Conservation (phyloP, 768 basidiomycete species). For the Asterophora parasitica region DNA sequence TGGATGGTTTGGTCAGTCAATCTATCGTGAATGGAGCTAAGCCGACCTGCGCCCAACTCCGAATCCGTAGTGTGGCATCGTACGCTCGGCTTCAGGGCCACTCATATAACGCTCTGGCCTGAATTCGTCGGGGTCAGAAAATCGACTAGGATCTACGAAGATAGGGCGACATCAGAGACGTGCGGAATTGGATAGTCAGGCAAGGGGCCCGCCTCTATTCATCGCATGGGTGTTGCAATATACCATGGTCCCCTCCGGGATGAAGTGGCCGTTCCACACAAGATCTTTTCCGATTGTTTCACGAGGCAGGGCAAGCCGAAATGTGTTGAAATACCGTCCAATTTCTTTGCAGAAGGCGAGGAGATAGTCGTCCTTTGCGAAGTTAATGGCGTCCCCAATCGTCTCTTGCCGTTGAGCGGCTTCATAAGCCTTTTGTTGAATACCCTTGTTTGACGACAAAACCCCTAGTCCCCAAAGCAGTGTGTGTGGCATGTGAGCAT, state of each 20-base stretch:
- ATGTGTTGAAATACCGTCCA: conserved; percentile 15
- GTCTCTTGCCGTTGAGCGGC: conserved; percentile 9
- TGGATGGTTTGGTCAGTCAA: not conserved
- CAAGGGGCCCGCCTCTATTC: conserved; percentile 5
- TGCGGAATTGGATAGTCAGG: too few species aligned
- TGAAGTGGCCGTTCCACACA: conserved; percentile 14
- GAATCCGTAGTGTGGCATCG: conserved; percentile 14
- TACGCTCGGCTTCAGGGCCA: conserved; percentile 14
- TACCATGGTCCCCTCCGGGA: conserved; percentile 14
- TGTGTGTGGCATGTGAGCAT: conserved; percentile 16
- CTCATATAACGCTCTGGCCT: conserved; percentile 15
- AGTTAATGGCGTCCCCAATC: conserved; percentile 6
- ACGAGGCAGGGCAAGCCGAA: conserved; percentile 12
- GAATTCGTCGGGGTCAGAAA: conserved; percentile 12
- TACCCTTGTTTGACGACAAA: conserved; percentile 7
- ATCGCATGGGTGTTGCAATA: conserved; percentile 16
- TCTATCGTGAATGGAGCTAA: not conserved
- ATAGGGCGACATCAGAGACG: too few species aligned
- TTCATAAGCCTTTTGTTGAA: conserved; percentile 14
- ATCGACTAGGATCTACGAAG: conserved; percentile 8
- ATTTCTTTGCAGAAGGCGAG: conserved; percentile 15
- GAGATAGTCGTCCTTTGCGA: conserved; percentile 11
- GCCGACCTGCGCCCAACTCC: conserved; percentile 14
- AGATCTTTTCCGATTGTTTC: conserved; percentile 17
- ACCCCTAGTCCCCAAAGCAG: conserved; percentile 15